phyloP scores from a whole-genome alignment of 495 filamentous ascomycete genomes.

The Xylaria longipes region DNA sequence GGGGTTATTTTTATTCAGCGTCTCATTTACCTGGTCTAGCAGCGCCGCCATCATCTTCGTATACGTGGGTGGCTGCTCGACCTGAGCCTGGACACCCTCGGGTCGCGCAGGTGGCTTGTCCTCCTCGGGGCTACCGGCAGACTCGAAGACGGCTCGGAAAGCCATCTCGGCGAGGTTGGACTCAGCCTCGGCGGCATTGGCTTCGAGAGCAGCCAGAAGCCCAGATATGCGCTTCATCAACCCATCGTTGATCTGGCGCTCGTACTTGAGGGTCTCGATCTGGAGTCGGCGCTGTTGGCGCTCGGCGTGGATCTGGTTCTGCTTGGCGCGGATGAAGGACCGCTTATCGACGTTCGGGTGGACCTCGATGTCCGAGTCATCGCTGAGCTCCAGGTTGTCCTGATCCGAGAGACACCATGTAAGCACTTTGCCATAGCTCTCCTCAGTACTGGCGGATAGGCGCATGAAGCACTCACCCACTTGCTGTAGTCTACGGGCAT shows the following conservation, averaged over 20 bases:
- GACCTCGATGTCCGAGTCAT: slow-evolving; percentile 97
- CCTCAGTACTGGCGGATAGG: background rate
- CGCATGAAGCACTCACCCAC: slow-evolving; percentile 64
- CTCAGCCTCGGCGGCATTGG: slow-evolving; percentile 70
- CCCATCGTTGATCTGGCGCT: slow-evolving; percentile 90
- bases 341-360: slow-evolving; percentile 99
- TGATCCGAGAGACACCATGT: slow-evolving; percentile 33
- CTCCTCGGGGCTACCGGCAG: slow-evolving; percentile 64
- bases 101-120: slow-evolving; percentile 76
- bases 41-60: slow-evolving; percentile 94
- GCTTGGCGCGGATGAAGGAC: slow-evolving; percentile 98
- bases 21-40: slow-evolving; percentile 92
- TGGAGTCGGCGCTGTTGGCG: slow-evolving; percentile 81
- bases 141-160: slow-evolving; percentile 86
- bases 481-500: slow-evolving; percentile 97
- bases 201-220: slow-evolving; percentile 72
- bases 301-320: slow-evolving; percentile 93
- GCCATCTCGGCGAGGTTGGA: slow-evolving; percentile 77
- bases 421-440: slow-evolving; percentile 1
- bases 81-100: slow-evolving; percentile 76
- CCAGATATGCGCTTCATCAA: slow-evolving; percentile 81
- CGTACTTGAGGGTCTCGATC: slow-evolving; percentile 91
- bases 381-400: slow-evolving; percentile 93
- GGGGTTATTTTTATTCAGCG: slow-evolving; percentile 72
- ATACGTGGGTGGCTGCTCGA: slow-evolving; percentile 78